Evolutionary conservation across 495 filamentous ascomycete genomes (phyloP), one percentile per base, ranked within the genome.

Genomic region (Gamarada debralockiae): DNA sequence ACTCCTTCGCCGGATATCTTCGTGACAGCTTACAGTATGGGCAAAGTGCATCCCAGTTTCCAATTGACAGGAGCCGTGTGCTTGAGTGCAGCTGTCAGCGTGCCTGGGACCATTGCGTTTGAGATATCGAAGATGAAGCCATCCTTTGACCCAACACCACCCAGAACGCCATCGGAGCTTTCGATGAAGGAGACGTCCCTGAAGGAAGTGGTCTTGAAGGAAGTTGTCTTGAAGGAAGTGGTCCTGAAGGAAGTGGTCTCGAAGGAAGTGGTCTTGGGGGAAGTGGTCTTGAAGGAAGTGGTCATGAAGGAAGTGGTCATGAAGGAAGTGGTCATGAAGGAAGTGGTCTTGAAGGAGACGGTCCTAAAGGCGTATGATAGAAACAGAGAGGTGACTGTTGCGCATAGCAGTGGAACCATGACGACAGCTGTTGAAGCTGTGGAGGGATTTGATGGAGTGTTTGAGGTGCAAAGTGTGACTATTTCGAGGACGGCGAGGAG

Each of bases 41-140:
- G 74, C 0, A 80, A 84, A 58, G 77, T 80, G 12, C 83, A 86
- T 61, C 80, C 77, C 55, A 81, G 82, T 0, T 73, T 80, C 3
- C 83, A 81, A 0, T 67, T 80, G 27, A 84, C 82, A 0, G 67
- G 79, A 12, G 77, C 79, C 3, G 58, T 86, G 34, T 81, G 80
- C 36, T 58, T 85, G 36, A 81, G 79, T 9, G 74, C 78, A 5
- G 84, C 82, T 3, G 71, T 68, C 12, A 65, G 67, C 24, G 39
- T 65, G 77, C 7, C 55, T 63, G 10, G 77, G 74, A 6, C 81
- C 70, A 20, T 69, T 79, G 12, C 67, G 70, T 42, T 58, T 72
- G 3, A 3, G 13, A 50, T 21, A n/a, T n/a, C n/a, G n/a, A 38
- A 14, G 10, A 40, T 14, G n/a, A 2, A 6, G 14, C 14, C n/a